Conservation (phyloP, 306 rosid species). For the Crotalaria pallida region DNA sequence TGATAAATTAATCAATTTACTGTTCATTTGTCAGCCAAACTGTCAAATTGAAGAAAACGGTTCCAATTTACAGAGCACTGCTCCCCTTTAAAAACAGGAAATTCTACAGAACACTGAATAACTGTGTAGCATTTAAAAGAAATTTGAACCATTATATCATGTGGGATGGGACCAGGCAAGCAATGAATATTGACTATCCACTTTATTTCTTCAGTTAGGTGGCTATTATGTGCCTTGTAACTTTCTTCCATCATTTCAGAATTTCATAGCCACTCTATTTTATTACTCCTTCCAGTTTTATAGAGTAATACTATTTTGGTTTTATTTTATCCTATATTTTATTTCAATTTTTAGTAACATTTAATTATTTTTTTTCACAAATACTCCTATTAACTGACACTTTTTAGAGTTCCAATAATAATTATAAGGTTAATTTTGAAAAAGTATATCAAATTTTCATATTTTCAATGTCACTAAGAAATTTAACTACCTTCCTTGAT, state of each 20-base stretch:
- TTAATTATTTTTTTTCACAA: no score
- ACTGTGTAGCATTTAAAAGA: background rate
- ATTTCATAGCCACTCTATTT: background rate
- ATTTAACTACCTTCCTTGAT: no score
- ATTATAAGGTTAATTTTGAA: no score
- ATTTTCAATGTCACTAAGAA: no score
- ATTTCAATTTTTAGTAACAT: no score
- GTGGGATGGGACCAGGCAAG: constrained; percentile 18
- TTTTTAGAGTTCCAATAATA: no score
- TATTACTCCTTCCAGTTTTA: no score
- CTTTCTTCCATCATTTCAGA: background rate
- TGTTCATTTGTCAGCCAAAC: background rate
- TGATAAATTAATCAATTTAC: background rate
- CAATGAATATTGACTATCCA: background rate
- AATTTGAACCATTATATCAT: background rate
- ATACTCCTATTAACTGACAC: no score
- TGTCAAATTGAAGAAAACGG: background rate
- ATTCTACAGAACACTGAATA: background rate
- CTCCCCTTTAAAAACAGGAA: background rate
- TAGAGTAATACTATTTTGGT: no score
- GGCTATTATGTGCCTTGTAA: background rate
- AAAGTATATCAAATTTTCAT: no score
- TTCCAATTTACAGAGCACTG: background rate
- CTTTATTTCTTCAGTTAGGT: background rate
- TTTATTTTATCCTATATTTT: no score